Conservation (phyloP, 352 stramenopile genomes). For the Pythium insidiosum region DNA sequence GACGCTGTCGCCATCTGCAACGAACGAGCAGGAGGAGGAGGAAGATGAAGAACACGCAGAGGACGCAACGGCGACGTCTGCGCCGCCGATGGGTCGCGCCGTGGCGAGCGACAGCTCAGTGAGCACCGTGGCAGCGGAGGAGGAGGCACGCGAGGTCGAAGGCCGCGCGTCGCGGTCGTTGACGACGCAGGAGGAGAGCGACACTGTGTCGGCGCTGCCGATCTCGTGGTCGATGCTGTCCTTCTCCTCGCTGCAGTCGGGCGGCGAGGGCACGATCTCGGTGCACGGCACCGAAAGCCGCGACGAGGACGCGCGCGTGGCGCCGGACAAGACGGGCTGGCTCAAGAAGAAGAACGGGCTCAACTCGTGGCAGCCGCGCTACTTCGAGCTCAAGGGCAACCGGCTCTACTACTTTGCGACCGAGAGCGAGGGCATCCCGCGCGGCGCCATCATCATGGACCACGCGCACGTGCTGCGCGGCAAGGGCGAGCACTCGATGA, state of each 20-base stretch:
- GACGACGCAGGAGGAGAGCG: constrained; percentile 15
- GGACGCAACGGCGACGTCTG: constrained; percentile 8
- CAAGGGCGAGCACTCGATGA: constrained; percentile 49
- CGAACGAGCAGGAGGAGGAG: constrained; percentile 5
- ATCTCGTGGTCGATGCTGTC: constrained; percentile 60
- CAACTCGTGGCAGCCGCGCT: constrained; percentile 67
- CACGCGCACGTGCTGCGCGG: constrained; percentile 57
- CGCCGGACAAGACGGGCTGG: constrained; percentile 64
- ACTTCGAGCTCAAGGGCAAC: constrained; percentile 79
- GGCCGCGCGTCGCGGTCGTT: constrained; percentile 1
- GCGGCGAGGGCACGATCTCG: constrained; percentile 3
- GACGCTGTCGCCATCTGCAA: constrained; percentile 14
- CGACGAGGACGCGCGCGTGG: constrained; percentile 18
- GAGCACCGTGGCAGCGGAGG: constrained; percentile 13
- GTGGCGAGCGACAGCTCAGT: constrained; percentile 12
- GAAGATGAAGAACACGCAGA: constrained; percentile 1
- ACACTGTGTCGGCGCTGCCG: constrained; percentile 30
- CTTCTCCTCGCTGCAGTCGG: constrained; percentile 31
- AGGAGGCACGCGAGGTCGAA: constrained; percentile 7
- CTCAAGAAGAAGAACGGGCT: constrained; percentile 78
- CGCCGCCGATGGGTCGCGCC: neutral
- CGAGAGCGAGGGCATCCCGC: constrained; percentile 63
- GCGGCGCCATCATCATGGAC: constrained; percentile 62
- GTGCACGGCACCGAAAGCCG: constrained; percentile 1
- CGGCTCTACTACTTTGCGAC: constrained; percentile 72